Conservation (phyloP, 305 asterid genomes). For the Fraxinus nigra region DNA sequence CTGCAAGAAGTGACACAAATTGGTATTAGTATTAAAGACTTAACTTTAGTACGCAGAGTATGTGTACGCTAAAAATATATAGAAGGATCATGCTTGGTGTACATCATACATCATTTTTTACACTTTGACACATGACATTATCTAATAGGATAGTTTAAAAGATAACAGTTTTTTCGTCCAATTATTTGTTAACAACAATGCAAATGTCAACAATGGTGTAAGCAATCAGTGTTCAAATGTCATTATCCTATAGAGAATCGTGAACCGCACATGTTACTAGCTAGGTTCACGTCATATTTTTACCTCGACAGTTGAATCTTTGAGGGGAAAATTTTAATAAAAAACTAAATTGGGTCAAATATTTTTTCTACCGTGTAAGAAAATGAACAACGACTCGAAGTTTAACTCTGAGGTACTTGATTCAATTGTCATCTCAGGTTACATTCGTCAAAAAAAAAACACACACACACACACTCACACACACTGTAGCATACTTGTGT, state of each 20-base stretch:
- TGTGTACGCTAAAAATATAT: neutral
- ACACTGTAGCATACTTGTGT: neutral
- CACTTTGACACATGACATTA: too few species aligned
- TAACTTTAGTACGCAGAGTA: neutral
- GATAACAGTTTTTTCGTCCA: too few species aligned
- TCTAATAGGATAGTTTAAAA: too few species aligned
- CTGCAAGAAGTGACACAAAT: constrained; percentile 35
- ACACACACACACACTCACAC: too few species aligned
- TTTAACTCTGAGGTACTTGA: neutral
- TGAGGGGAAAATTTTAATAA: neutral
- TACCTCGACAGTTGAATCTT: neutral
- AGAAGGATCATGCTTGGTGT: too few species aligned
- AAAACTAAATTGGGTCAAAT: neutral
- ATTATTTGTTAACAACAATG: too few species aligned
- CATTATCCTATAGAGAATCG: neutral
- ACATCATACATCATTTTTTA: too few species aligned
- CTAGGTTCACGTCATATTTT: neutral
- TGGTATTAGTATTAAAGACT: neutral
- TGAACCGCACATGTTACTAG: neutral
- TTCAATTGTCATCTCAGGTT: neutral
- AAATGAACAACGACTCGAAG: neutral
- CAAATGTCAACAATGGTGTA: too few species aligned
- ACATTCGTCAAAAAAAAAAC: too few species aligned
- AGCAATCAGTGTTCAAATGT: neutral
- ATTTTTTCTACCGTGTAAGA: neutral